These are phyloP conservation scores for Boletus eberwhitei DNA, from an alignment of 768 basidiomycete species.

Conservation along the genomic window DNA sequence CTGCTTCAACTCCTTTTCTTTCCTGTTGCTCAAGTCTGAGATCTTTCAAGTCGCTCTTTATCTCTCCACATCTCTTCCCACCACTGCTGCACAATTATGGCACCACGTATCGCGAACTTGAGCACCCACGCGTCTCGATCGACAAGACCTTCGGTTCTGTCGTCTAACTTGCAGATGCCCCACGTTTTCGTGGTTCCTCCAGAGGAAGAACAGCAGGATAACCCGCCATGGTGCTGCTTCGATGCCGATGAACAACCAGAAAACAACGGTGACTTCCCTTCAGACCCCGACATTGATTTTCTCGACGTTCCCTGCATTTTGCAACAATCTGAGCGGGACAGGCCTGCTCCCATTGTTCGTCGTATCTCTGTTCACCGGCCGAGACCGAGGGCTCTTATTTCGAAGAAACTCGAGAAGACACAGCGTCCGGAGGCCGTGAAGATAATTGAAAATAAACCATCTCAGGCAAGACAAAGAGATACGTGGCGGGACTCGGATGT, in stretches of 20 bases:
- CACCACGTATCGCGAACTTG: conserved; percentile 10
- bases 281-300: conserved; percentile 30
- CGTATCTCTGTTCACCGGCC: conserved; percentile 7
- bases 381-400: conserved; percentile 3
- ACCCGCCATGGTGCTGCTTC: conserved; percentile 56
- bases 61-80: not conserved
- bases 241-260: conserved; percentile 41
- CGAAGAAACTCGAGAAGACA: conserved; percentile 29
- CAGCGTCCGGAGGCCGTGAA: conserved; percentile 28
- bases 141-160: conserved; percentile 1
- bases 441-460: conserved; percentile 24
- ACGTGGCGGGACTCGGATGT: conserved; percentile 46
- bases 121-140: conserved; percentile 15
- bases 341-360: conserved; percentile 1
- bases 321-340: conserved; percentile 10
- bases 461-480: conserved; percentile 21
- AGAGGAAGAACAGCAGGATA: conserved; percentile 48
- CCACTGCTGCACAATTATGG: conserved; percentile 7
- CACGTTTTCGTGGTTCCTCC: conserved; percentile 57
- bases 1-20: not conserved
- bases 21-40: not conserved
- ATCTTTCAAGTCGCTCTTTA: conserved; percentile 18
- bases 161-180: conserved; percentile 34
- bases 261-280: conserved; percentile 12
- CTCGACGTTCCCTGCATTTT: conserved; percentile 31